A percentile compares a stretch with the other conserved stretches of the same genome.
Conservation (phyloP, 1,284 basidiomycete species). For the Apiotrichum domesticum region DNA sequence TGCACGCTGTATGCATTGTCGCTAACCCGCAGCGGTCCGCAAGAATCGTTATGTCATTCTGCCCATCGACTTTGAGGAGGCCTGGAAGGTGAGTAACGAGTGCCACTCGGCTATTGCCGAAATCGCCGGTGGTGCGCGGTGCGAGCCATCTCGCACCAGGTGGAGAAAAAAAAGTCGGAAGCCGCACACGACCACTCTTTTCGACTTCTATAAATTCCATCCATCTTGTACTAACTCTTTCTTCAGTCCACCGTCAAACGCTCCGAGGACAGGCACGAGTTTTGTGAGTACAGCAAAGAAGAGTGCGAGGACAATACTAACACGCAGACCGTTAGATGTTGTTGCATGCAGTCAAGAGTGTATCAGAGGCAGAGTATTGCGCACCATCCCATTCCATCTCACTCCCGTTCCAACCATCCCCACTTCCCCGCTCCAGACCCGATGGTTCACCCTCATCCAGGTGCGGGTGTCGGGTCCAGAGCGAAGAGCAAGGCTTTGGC, state of each 20-base stretch:
- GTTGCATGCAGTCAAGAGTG: slow-evolving; percentile 7
- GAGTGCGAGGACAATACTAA: slow-evolving; percentile 3
- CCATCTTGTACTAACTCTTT: slow-evolving; percentile 4
- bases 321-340: slow-evolving; percentile 27
- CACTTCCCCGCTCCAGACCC: slow-evolving; percentile 7
- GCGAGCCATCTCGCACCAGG: slow-evolving; percentile 13
- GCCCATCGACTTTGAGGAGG: slow-evolving; percentile 95
- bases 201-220: not conserved
- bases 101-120: slow-evolving; percentile 16
- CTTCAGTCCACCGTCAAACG: slow-evolving; percentile 84
- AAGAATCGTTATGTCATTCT: slow-evolving; percentile 98
- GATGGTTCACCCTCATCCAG: slow-evolving; percentile 20
- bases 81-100: slow-evolving; percentile 77
- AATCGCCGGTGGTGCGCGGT: slow-evolving; percentile 15
- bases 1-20: too few relatives aligned
- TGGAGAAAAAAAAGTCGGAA: slow-evolving; percentile 11
- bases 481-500: slow-evolving; percentile 18
- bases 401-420: not conserved
- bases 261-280: slow-evolving; percentile 87
- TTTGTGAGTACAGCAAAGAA: slow-evolving; percentile 60
- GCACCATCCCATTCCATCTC: not conserved
- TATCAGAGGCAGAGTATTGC: too few relatives aligned
- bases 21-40: slow-evolving; percentile 64
- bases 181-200: slow-evolving; percentile 19
- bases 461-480: slow-evolving; percentile 16